These are phyloP conservation scores for Phytophthora meadii DNA, from an alignment of 352 stramenopile species.

Conservation along the genomic window DNA sequence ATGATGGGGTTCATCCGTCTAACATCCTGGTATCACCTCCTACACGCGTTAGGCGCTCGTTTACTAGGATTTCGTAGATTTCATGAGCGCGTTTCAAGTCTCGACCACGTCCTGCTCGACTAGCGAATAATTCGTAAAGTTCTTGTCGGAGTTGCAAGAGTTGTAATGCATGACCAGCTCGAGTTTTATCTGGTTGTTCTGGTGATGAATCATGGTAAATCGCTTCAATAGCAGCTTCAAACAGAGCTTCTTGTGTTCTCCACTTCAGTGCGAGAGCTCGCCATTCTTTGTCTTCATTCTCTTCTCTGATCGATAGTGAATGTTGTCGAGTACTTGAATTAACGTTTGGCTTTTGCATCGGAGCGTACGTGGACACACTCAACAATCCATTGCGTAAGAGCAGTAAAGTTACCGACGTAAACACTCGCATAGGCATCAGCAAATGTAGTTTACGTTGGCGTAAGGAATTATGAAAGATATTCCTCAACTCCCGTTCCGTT, in stretches of 20 bases:
- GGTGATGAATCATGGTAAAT: constrained; percentile 39
- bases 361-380: constrained; percentile 60
- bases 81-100: constrained; percentile 44
- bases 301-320: constrained; percentile 29
- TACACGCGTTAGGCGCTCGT: constrained; percentile 33
- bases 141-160: constrained; percentile 63
- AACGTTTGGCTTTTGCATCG: constrained; percentile 30
- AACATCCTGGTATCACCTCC: constrained; percentile 18
- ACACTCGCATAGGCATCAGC: constrained; percentile 68
- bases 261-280: constrained; percentile 58
- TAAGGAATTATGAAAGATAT: constrained; percentile 76
- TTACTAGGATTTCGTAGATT: constrained; percentile 43
- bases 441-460: constrained; percentile 58
- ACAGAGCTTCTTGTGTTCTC: constrained; percentile 53
- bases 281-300: constrained; percentile 59
- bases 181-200: constrained; percentile 11
- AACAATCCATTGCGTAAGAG: constrained; percentile 65
- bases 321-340: constrained; percentile 10
- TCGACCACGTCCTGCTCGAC: constrained; percentile 27
- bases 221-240: constrained; percentile 58
- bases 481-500: constrained; percentile 59
- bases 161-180: constrained; percentile 35
- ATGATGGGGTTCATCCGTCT: not conserved
- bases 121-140: constrained; percentile 59
- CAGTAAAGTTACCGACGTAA: constrained; percentile 68